Evolutionary conservation across 2,329 filamentous ascomycete genomes (phyloP).

Genomic region (Aspergillus bombycis): DNA sequence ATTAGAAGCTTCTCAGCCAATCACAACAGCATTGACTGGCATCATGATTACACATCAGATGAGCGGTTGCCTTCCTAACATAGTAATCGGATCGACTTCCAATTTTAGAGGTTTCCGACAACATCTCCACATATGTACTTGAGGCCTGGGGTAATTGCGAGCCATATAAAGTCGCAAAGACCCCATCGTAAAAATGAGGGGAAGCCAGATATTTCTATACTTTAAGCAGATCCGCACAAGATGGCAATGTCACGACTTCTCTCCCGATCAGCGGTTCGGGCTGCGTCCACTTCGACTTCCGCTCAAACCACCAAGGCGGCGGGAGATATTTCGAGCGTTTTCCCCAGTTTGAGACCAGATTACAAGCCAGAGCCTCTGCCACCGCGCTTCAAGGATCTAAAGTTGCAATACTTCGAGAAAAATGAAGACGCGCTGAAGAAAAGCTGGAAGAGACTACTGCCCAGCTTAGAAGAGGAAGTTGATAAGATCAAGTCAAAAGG

Average conservation of each 20-base stretch:
- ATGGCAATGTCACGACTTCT: slow-evolving; percentile 36
- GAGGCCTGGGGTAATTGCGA: slow-evolving; percentile 1
- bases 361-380: slow-evolving; percentile 47
- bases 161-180: slow-evolving; percentile 20
- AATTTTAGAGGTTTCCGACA: slow-evolving; percentile 6
- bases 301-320: slow-evolving; percentile 45
- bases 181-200: background rate
- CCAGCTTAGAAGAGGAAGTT: slow-evolving; percentile 44
- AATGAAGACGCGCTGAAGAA: slow-evolving; percentile 43
- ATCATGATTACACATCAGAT: no score
- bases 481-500: slow-evolving; percentile 45
- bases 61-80: slow-evolving; percentile 12
- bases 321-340: slow-evolving; percentile 54
- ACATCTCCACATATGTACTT: slow-evolving; percentile 14
- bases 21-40: no score
- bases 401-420: slow-evolving; percentile 40
- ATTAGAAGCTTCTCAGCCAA: no score
- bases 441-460: slow-evolving; percentile 48
- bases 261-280: slow-evolving; percentile 30
- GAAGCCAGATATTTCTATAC: no score
- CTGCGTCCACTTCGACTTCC: slow-evolving; percentile 35
- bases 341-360: slow-evolving; percentile 49
- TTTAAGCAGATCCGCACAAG: slow-evolving; percentile 3
- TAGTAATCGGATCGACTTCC: slow-evolving; percentile 21
- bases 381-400: slow-evolving; percentile 46